Evolutionary conservation across 352 stramenopile genomes (phyloP), one percentile per base, ranked within the genome.

Genomic region (Phytopythium boreale): DNA sequence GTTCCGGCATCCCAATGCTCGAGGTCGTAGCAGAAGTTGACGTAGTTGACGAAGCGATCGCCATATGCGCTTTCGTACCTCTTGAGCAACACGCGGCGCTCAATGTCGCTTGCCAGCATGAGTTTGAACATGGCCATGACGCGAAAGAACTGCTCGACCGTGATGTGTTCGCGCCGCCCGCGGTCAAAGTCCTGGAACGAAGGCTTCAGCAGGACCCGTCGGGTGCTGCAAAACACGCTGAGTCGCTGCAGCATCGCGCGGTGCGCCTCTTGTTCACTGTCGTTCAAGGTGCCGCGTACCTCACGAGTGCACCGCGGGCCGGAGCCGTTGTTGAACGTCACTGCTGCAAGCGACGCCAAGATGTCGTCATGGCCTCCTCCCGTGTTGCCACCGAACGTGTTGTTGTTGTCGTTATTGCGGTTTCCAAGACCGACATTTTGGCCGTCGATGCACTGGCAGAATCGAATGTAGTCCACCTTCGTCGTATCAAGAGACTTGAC

Each of bases 141-240:
- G 10, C 87, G 80, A 37, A 92, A 83, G 63, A 95, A 93, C 64
- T 95, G 87, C 53, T 92, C 83, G 7, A 87, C 73, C 0, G 87
- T 93, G 43, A 95, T 85, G 43, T 90, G 82, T 47, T 95, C 87
- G 34, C 82, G 83, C 34, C 72, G 76, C 0, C 80, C 80, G 29
- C 87, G 85, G 64, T 93, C 87, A 70, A 95, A 93, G 52, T 93
- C 87, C 63, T 92, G 82, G 62, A 95, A 95, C 0, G 77, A 76
- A 10, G 87, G 84, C 69, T 95, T 95, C 36, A 95, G 62, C 1
- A 93, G 65, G 49, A 95, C 65, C 56, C 87, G 76, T 2, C 83
- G 72, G 15, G 87, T 90, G 0, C 67, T 63, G 34, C 80, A 90
- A 56, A 79, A 88, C 4, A 61, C 74, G 46, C 76, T 79, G 36